Evolutionary conservation across 108 stramenopile species (phyloP), one percentile per base, ranked within the genome.

Genomic region (Schizochytrium sp.): DNA sequence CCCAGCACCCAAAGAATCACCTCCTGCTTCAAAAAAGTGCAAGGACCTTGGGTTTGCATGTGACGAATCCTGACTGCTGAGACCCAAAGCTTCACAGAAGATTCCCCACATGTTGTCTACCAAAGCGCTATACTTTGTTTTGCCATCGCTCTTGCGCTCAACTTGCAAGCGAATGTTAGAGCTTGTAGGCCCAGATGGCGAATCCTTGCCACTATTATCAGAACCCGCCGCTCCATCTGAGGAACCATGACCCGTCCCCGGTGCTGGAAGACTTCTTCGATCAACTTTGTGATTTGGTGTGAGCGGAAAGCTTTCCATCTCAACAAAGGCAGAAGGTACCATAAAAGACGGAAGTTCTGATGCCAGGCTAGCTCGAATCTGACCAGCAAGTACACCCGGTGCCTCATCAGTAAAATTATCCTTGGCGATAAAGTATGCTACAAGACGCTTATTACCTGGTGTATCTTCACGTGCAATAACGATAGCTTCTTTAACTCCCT

Each of bases 231-330:
- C 19, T n/a, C 28, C 19, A 17, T 17, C 17, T n/a, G 59, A 60
- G 19, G 59, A n/a, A n/a, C 59, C 59, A 60, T n/a, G 59, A 13
- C 17, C 13, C 44, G 72, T 13, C 28, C 1, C 17, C 28, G 76
- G 76, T 8, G 76, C 15, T 5, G 76, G 76, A 7, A 83, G 28
- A 10, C 10, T 28, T 13, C 50, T n/a, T 10, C 76, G 76, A 28
- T 83, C 76, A 10, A 83, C 76, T 50, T 83, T 83, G 76, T 83
- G 76, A 53, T 83, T 83, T 42, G 76, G 28, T 0, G 76, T 83
- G 10, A 83, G 76, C 10, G 76, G 76, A 42, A 83, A 55, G 76
- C 50, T 42, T 10, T 83, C 76, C 45, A 83, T 10, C 10, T 55
- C 8, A 3, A 83, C 76, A 55, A 83, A 83, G 5, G 76, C 47